Base-by-base conservation (phyloP, 73 alveolate species). In the Paramecium caudatum region DNA sequence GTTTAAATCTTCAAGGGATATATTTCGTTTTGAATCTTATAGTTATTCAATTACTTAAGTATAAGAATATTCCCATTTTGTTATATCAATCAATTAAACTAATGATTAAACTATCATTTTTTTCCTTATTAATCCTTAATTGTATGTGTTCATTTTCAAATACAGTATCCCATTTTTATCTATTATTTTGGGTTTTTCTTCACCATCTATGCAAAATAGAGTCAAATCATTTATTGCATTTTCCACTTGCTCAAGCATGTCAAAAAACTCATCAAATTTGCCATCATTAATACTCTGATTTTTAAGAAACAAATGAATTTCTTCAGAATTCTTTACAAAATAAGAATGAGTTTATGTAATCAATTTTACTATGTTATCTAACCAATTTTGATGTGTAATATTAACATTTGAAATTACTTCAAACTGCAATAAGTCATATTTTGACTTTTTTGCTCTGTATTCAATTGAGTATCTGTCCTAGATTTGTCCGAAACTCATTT, bases 111-210 rank as follows among this genome's bases (percentile, higher is more conserved):
- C 13, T 8, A 65, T 65, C 2, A 30, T 43, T 13, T 65, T 65
- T 65, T 65, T 36, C 34, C 83, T 65, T 65, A 65, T 10, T 13
- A 65, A 13, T 13, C 34, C 83, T 12, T 65, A 65, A 32, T 65
- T 30, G 34, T 33, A 36, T 65, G 16, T 16, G 19, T 65, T 33
- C 47, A 36, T 65, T n/a, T 65, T 65, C 2, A 65, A 33, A 65
- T 65, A 65, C 7, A 32, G 17, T 33, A 65, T 65, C 5, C 50
- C 47, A 65, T 65, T 36, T 36, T 15, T 65, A 65, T 65, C 32
- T 7, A 65, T 65, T 33, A 65, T 33, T 3, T 65, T 65, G 3
- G 47, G 47, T 19, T 65, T 65, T 4, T 65, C 83, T n/a, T 33
- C 47, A 13, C 39, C 83, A 0, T 46, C 49, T 25, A 36, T n/a